These are phyloP conservation scores for Melanogaster broomeanus DNA, from an alignment of 768 basidiomycete species.

Conservation along the genomic window DNA sequence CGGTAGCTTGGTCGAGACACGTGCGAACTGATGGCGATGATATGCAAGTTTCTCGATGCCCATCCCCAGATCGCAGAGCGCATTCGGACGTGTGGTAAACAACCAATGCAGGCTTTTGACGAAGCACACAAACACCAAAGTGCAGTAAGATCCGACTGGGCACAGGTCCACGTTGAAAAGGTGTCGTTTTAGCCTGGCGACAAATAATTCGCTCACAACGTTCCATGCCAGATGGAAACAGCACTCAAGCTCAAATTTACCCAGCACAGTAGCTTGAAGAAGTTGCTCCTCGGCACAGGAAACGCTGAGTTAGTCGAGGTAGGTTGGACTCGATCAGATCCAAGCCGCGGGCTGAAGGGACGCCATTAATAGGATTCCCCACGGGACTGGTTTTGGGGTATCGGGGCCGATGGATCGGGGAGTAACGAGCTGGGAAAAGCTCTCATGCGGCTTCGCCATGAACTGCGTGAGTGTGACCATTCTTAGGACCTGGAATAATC, in stretches of 20 bases:
- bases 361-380: constrained; percentile 56
- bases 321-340: constrained; percentile 12
- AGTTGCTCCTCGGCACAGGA: constrained; percentile 65
- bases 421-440: constrained; percentile 75
- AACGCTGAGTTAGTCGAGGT: constrained; percentile 72
- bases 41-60: constrained; percentile 55
- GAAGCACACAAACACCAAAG: constrained; percentile 69
- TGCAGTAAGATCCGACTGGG: constrained; percentile 66
- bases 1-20: background rate
- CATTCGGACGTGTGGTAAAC: constrained; percentile 62
- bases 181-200: constrained; percentile 33
- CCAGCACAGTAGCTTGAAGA: constrained; percentile 59
- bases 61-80: constrained; percentile 67
- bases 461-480: constrained; percentile 40
- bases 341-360: background rate
- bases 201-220: background rate
- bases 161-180: constrained; percentile 61
- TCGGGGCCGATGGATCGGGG: constrained; percentile 65
- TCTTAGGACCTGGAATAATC: background rate
- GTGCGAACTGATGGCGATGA: background rate
- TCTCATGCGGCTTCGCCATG: constrained; percentile 60
- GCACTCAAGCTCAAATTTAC: constrained; percentile 67
- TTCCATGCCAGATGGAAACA: constrained; percentile 58
- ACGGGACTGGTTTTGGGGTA: constrained; percentile 76
- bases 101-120: constrained; percentile 63